Evolutionary conservation across 306 rosid genomes (phyloP), one percentile per base, ranked within the genome.

Genomic region (Trifolium repens): DNA sequence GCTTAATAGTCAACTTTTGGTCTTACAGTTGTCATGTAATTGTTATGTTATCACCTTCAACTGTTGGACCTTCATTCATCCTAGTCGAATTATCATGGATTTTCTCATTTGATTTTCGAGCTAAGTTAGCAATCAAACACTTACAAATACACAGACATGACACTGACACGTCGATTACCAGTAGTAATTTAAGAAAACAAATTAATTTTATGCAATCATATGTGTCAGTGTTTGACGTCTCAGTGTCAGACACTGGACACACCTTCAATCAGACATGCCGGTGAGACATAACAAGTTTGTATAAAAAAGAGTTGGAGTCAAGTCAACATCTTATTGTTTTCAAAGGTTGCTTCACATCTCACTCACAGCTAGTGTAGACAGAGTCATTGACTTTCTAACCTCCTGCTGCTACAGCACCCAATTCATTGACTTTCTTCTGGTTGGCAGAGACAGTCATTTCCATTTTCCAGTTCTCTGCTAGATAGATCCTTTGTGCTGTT

Each of bases 21-120:
- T 14, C 34, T 47, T 69, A 55, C 60, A 30, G 52, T 11, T 13
- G 1, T 5, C 5, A 4, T 30, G 34, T 30, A 30, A 3, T 42
- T 42, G 17, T 62, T 71, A 12, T 44, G 17, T 78, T 78, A 8
- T 26, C 17, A 67, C 53, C n/a, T 72, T 61, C 40, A 35, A 32
- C 46, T 4, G 9, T 69, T 5, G 32, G 4, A 46, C 54, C 15
- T 14, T 52, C 19, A 7, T 11, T 30, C 58, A 67, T 46, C 43
- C 69, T 27, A 53, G 60, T 19, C 8, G 22, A 71, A 65, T 34
- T 16, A 43, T 66, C 24, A 50, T 17, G 42, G 37, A 50, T 34
- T 55, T 64, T 73, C 58, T 52, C 58, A 52, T n/a, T 52, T 16
- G 9, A 16, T 0, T 52, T n/a, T 52, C 5, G 0, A 6, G 24